phyloP scores from a whole-genome alignment of 257 asterid species.

The Rauvolfia tetraphylla region DNA sequence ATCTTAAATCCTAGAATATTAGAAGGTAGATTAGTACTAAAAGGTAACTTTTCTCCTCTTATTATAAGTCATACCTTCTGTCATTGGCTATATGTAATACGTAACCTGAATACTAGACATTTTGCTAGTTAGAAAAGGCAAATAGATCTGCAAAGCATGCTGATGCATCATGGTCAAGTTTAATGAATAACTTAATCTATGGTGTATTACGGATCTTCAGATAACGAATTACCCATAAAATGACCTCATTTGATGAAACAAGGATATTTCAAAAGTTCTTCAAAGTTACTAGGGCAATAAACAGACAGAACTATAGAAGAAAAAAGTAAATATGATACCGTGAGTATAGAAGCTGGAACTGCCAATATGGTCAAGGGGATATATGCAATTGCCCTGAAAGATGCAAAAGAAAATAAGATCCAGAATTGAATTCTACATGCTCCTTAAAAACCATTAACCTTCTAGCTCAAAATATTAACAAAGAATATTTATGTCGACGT shows the following conservation, averaged over 20 bases:
- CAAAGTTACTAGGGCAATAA: not conserved
- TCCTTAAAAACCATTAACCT: not conserved
- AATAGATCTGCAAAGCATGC: not conserved
- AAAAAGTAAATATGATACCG: slow-evolving; percentile 44
- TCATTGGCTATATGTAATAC: not conserved
- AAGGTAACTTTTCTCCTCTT: too few species aligned
- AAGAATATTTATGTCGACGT: not conserved
- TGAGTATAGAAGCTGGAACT: slow-evolving; percentile 94
- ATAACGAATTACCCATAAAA: not conserved
- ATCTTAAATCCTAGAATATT: too few species aligned
- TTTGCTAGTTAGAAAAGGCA: not conserved
- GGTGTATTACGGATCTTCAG: not conserved
- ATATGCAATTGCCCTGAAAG: slow-evolving; percentile 88
- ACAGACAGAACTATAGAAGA: not conserved
- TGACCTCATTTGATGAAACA: not conserved
- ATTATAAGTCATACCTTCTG: not conserved
- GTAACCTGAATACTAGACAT: not conserved
- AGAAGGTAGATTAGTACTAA: too few species aligned
- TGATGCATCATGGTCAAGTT: not conserved
- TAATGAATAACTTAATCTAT: not conserved
- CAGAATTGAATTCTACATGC: not conserved
- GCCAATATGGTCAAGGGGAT: slow-evolving; percentile 90
- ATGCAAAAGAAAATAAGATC: slow-evolving; percentile 16
- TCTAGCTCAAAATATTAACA: not conserved
- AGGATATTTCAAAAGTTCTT: not conserved